Evolutionary conservation across 768 basidiomycete species (phyloP).

Genomic region (Xerocomellus intermedius): DNA sequence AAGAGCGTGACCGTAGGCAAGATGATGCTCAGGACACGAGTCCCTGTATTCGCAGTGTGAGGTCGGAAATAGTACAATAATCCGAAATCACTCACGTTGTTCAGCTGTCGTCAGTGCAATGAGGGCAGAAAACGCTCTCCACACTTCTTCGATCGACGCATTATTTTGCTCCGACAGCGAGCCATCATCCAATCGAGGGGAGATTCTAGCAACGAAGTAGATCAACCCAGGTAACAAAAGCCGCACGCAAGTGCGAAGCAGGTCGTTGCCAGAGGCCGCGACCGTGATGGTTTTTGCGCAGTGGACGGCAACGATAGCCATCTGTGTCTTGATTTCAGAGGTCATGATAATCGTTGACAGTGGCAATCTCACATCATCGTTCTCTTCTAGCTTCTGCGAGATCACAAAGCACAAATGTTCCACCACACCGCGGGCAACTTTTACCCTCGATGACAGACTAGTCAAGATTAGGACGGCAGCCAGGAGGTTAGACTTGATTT

Average conservation of each 20-base stretch:
- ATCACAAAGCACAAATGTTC: slow-evolving; percentile 87
- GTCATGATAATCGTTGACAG: not conserved
- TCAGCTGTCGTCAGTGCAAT: slow-evolving; percentile 55
- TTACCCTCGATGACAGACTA: slow-evolving; percentile 61
- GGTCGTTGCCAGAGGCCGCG: slow-evolving; percentile 64
- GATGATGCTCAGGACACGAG: slow-evolving; percentile 64
- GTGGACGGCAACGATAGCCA: slow-evolving; percentile 82
- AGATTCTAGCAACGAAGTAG: slow-evolving; percentile 71
- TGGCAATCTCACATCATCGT: slow-evolving; percentile 54
- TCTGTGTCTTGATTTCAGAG: slow-evolving; percentile 39
- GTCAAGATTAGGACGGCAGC: slow-evolving; percentile 85
- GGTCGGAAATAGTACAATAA: not conserved
- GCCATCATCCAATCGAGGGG: slow-evolving; percentile 58
- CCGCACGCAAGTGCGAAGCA: slow-evolving; percentile 69
- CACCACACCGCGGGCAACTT: slow-evolving; percentile 69
- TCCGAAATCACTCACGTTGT: slow-evolving; percentile 55
- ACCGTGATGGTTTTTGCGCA: slow-evolving; percentile 83
- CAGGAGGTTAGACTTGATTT: slow-evolving; percentile 88
- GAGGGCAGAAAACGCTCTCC: slow-evolving; percentile 75
- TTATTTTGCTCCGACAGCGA: slow-evolving; percentile 53
- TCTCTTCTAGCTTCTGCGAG: slow-evolving; percentile 72
- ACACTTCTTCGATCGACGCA: slow-evolving; percentile 71
- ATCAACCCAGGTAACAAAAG: slow-evolving; percentile 79
- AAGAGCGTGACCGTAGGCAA: slow-evolving; percentile 75
- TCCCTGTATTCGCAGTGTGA: slow-evolving; percentile 43